phyloP scores from a whole-genome alignment of 495 filamentous ascomycete species.

The Aspergillus carlsbadensis region DNA sequence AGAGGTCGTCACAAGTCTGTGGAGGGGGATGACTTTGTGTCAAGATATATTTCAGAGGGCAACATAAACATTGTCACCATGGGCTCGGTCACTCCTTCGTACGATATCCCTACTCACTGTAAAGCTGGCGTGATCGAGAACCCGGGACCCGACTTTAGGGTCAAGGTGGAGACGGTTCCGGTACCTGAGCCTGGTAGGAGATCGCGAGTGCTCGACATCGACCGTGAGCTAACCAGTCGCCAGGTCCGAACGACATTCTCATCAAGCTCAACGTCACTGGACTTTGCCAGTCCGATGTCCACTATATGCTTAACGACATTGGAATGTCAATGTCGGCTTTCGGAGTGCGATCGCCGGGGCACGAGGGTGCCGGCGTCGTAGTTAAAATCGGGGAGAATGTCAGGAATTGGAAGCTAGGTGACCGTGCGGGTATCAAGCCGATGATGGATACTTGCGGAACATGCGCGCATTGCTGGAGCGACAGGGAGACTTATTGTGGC shows the following conservation, averaged over 20 bases:
- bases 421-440: constrained; percentile 60
- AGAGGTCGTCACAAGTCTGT: neutral
- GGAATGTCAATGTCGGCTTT: constrained; percentile 48
- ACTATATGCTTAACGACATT: constrained; percentile 47
- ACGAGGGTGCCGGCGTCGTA: constrained; percentile 57
- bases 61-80: neutral
- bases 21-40: neutral
- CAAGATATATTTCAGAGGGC: neutral
- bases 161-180: constrained; percentile 51
- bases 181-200: constrained; percentile 51
- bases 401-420: constrained; percentile 55
- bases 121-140: constrained; percentile 56
- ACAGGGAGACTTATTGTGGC: constrained; percentile 45
- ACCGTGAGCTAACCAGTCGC: neutral
- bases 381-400: constrained; percentile 52
- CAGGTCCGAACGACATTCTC: constrained; percentile 48
- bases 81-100: constrained; percentile 5
- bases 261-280: constrained; percentile 49
- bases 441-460: constrained; percentile 50
- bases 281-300: constrained; percentile 49
- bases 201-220: neutral
- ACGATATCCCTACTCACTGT: constrained; percentile 50
- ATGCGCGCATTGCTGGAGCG: constrained; percentile 48
- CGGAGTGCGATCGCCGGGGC: constrained; percentile 49
- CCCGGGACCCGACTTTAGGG: constrained; percentile 51